Evolutionary conservation across 192 early-diverging fungal genomes (phyloP).

Genomic region (Gigaspora rosea): DNA sequence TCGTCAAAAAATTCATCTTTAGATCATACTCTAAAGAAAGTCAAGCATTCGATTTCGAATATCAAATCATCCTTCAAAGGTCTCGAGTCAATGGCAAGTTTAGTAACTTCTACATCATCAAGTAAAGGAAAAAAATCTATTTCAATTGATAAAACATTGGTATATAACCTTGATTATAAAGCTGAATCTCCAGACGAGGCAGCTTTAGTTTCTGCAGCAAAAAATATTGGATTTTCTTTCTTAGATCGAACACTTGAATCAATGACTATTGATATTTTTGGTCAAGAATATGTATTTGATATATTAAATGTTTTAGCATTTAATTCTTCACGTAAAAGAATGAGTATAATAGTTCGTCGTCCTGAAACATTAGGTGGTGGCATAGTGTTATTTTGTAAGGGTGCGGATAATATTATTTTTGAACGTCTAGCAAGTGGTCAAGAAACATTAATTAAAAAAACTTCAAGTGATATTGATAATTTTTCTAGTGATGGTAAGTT

Average conservation of each 20-base stretch:
- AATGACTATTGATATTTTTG: constrained; percentile 70
- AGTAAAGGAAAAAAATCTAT: constrained; percentile 17
- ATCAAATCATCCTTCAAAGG: constrained; percentile 18
- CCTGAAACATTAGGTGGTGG: constrained; percentile 77
- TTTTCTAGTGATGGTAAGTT: constrained; percentile 65
- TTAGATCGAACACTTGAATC: constrained; percentile 41
- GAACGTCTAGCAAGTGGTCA: constrained; percentile 64
- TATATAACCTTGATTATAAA: constrained; percentile 52
- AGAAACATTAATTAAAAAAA: constrained; percentile 56
- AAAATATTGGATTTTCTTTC: constrained; percentile 78
- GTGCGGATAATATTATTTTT: constrained; percentile 95
- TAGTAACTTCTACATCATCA: neutral
- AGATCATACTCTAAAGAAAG: constrained; percentile 34
- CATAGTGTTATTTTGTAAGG: constrained; percentile 88
- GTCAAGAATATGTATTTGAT: constrained; percentile 67
- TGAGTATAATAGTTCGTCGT: constrained; percentile 82
- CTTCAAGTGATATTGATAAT: constrained; percentile 66
- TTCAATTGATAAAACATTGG: constrained; percentile 41
- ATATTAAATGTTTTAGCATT: constrained; percentile 91
- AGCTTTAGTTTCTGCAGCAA: constrained; percentile 77
- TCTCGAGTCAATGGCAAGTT: constrained; percentile 2
- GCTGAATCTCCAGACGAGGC: constrained; percentile 85
- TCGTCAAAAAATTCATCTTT: constrained; percentile 33
- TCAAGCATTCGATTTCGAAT: constrained; percentile 37
- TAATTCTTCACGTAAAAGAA: constrained; percentile 94